Evolutionary conservation across 148 eudicot species (phyloP).

Genomic region (Amaranthus palmeri): DNA sequence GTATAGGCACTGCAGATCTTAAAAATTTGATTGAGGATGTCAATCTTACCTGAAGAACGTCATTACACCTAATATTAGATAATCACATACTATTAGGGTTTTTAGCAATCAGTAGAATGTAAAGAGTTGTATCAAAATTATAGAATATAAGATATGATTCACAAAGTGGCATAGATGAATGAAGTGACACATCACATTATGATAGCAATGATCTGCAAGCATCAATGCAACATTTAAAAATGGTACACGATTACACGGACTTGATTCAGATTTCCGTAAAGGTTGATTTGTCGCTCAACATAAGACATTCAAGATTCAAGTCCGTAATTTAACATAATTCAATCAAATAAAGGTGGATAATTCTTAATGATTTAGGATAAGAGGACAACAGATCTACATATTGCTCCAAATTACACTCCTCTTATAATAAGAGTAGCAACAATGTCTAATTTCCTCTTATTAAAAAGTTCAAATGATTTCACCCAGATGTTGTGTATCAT

Average conservation of each 20-base stretch:
- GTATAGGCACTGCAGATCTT: not conserved
- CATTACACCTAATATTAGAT: not conserved
- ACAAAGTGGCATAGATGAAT: not conserved
- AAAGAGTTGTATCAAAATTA: not conserved
- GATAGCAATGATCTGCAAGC: not conserved
- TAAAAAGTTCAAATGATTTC: not conserved
- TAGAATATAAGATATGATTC: not conserved
- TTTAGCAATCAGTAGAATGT: not conserved
- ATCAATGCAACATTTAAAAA: not conserved
- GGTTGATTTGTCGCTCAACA: too few relatives aligned
- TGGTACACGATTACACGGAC: not conserved
- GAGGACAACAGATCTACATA: too few relatives aligned
- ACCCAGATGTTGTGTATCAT: not conserved
- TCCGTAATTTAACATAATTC: too few relatives aligned
- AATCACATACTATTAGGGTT: not conserved
- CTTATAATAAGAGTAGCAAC: too few relatives aligned
- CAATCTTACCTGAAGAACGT: constrained; percentile 16
- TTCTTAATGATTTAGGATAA: too few relatives aligned
- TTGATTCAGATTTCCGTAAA: not conserved
- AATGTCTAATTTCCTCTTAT: not conserved
- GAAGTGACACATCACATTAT: not conserved
- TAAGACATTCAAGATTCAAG: too few relatives aligned
- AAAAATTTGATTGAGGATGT: not conserved
- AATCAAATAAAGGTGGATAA: too few relatives aligned
- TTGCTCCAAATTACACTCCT: too few relatives aligned